A percentile compares a stretch with the other conserved stretches of the same genome.
Evolutionary conservation across 2,329 filamentous ascomycete species (phyloP).

Genomic region (Calonectria pauciramosa): DNA sequence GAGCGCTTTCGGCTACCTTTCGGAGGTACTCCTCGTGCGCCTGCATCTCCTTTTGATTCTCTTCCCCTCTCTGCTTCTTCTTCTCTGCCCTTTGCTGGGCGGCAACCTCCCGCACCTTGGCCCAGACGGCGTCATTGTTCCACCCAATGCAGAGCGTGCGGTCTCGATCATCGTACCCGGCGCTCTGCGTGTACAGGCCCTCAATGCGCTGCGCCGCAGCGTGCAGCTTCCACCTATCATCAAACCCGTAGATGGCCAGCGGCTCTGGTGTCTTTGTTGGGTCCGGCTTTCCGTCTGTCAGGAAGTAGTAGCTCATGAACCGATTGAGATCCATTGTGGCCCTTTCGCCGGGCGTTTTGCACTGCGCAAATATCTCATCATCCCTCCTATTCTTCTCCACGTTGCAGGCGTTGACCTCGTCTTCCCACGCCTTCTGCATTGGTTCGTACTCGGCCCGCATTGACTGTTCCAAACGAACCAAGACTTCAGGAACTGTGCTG

Average conservation of each 20-base stretch:
- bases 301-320: slow-evolving; percentile 26
- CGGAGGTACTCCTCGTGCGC: slow-evolving; percentile 11
- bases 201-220: neutral
- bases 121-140: neutral
- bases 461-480: neutral
- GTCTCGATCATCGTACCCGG: neutral
- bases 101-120: neutral
- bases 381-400: neutral
- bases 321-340: neutral
- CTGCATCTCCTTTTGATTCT: slow-evolving; percentile 13
- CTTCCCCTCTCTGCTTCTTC: neutral
- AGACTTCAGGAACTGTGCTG: neutral
- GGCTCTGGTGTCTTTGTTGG: slow-evolving; percentile 2
- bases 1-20: neutral
- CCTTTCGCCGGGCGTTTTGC: slow-evolving; percentile 16
- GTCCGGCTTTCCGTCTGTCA: slow-evolving; percentile 24
- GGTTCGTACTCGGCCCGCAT: slow-evolving; percentile 23
- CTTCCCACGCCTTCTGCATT: slow-evolving; percentile 3
- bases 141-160: slow-evolving; percentile 17
- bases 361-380: slow-evolving; percentile 14
- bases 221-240: neutral
- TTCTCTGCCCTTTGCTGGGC: neutral
- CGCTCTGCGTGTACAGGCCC: neutral
- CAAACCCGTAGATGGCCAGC: neutral
- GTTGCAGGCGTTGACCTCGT: neutral